Percentiles rank a stretch among this genome's conserved stretches.
These are phyloP conservation scores for Begonia peltatifolia DNA, from an alignment of 306 rosid genomes.

Conservation along the genomic window DNA sequence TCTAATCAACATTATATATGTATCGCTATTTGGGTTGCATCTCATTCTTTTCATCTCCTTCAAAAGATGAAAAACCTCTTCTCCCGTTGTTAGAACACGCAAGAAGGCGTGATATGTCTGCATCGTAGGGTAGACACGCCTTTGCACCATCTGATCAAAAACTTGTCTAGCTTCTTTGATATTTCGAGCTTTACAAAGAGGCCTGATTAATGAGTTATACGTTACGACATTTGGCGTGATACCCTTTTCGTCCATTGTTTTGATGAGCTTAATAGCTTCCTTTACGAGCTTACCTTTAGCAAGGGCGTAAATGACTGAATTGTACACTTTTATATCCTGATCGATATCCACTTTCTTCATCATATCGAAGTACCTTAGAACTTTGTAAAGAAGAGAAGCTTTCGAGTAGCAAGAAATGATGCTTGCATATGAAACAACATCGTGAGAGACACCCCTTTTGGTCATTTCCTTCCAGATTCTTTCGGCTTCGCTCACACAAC, in stretches of 20 bases:
- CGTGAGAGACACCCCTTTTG: slow-evolving; percentile 44
- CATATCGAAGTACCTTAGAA: slow-evolving; percentile 41
- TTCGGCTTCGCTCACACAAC: slow-evolving; percentile 44
- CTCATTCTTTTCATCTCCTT: slow-evolving; percentile 48
- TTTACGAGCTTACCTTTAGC: slow-evolving; percentile 47
- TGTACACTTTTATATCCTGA: slow-evolving; percentile 74
- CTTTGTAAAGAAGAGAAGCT: slow-evolving; percentile 43
- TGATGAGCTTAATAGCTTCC: slow-evolving; percentile 46
- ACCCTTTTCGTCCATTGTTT: slow-evolving; percentile 49
- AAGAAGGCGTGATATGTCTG: slow-evolving; percentile 78
- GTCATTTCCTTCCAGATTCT: slow-evolving; percentile 79
- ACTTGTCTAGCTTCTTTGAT: slow-evolving; percentile 41
- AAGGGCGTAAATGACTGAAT: slow-evolving; percentile 57
- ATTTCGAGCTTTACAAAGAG: slow-evolving; percentile 53
- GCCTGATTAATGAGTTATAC: slow-evolving; percentile 68
- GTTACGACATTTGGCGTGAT: slow-evolving; percentile 52
- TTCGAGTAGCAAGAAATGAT: slow-evolving; percentile 77
- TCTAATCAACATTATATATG: slow-evolving; percentile 77
- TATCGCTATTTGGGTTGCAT: slow-evolving; percentile 54
- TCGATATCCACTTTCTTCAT: slow-evolving; percentile 41
- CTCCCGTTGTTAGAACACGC: slow-evolving; percentile 34
- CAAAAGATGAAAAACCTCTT: slow-evolving; percentile 52
- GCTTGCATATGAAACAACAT: slow-evolving; percentile 62
- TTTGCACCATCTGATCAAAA: slow-evolving; percentile 43
- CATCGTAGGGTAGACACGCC: slow-evolving; percentile 42